Evolutionary conservation across 2,329 filamentous ascomycete species (phyloP).

Genomic region (Sclerotinia borealis): DNA sequence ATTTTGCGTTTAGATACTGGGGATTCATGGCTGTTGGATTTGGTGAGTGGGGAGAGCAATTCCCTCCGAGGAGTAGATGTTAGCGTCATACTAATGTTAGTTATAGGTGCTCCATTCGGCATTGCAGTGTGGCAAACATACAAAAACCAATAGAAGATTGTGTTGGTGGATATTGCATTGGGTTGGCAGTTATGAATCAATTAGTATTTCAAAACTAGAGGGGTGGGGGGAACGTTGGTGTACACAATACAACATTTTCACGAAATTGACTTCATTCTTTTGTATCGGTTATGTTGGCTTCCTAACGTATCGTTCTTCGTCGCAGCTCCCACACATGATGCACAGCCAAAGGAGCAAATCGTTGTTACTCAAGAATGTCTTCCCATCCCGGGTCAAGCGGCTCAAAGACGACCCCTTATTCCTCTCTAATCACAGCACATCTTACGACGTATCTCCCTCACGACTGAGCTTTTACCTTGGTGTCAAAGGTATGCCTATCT

Average conservation of each 20-base stretch:
- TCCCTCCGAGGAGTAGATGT: not conserved
- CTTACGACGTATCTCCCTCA: constrained; percentile 3
- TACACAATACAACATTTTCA: constrained; percentile 11
- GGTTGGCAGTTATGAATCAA: constrained; percentile 1
- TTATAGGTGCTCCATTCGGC: constrained; percentile 49
- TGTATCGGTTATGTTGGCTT: not conserved
- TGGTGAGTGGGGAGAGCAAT: constrained; percentile 40
- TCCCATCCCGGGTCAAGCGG: not conserved
- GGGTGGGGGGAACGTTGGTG: constrained; percentile 12
- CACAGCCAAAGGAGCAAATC: not conserved
- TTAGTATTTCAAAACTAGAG: constrained; percentile 17
- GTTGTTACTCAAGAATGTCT: not conserved
- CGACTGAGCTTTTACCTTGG: constrained; percentile 34
- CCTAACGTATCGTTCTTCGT: not conserved
- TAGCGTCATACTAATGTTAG: constrained; percentile 20
- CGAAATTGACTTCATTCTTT: constrained; percentile 2
- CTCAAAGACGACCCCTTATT: not conserved
- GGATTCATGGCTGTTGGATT: constrained; percentile 51
- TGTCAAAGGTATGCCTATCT: constrained; percentile 49
- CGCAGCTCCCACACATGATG: not conserved
- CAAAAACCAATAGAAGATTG: constrained; percentile 32
- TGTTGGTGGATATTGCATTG: not conserved
- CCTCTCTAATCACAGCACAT: not conserved
- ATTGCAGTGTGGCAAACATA: constrained; percentile 44
- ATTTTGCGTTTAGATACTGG: constrained; percentile 82